These are phyloP conservation scores for Lipomyces orientalis DNA, from an alignment of 805 yeast genomes.

Conservation along the genomic window DNA sequence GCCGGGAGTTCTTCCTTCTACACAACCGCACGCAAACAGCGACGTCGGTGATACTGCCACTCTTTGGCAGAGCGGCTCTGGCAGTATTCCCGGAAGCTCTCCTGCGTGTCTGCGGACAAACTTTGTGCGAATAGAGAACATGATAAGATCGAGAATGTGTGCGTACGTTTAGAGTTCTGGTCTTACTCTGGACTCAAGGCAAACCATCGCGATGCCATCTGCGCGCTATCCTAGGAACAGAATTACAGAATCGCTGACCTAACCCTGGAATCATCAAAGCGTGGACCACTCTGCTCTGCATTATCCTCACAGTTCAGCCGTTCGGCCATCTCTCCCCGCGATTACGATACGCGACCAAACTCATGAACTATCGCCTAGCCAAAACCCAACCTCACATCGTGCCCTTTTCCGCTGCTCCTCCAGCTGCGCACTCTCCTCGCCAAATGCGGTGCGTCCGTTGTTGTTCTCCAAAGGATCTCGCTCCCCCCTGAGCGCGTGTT, in stretches of 20 bases:
- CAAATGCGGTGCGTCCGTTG: not conserved
- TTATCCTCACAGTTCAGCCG: too few relatives aligned
- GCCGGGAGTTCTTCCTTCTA: too few relatives aligned
- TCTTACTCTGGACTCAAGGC: not conserved
- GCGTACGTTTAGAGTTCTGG: not conserved
- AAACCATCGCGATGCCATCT: not conserved
- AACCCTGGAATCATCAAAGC: not conserved
- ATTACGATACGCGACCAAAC: not conserved
- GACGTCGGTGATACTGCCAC: not conserved
- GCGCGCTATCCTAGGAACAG: not conserved
- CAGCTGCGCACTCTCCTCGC: not conserved
- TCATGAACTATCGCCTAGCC: not conserved
- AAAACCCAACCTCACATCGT: too few relatives aligned
- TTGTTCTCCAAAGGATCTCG: not conserved
- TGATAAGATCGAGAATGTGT: not conserved
- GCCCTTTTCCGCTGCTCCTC: not conserved
- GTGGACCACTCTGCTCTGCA: too few relatives aligned
- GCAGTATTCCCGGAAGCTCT: not conserved
- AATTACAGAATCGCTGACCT: not conserved
- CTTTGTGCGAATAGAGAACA: not conserved
- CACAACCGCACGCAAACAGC: too few relatives aligned
- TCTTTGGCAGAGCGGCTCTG: not conserved
- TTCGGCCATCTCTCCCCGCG: too few relatives aligned
- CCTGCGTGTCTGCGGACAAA: not conserved
- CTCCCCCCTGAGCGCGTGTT: not conserved